These are phyloP conservation scores for Geotrichum candidum DNA, from an alignment of 1,139 yeast species.

Conservation along the genomic window DNA sequence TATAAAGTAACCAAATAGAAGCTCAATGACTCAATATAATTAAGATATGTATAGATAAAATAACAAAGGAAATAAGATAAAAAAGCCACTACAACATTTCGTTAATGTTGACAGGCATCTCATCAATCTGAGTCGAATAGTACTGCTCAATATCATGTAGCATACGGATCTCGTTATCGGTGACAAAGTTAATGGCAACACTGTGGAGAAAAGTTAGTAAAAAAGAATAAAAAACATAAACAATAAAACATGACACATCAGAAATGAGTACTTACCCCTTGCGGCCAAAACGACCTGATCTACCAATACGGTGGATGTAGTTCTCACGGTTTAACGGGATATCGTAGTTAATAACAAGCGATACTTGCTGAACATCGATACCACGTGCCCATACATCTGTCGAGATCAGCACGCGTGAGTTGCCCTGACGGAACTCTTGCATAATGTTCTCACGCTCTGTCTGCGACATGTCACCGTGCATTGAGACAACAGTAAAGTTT, in stretches of 20 bases:
- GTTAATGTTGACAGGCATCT: constrained; percentile 93
- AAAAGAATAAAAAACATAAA: too few relatives aligned
- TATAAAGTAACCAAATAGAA: not conserved
- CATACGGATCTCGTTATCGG: constrained; percentile 83
- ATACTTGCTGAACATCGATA: constrained; percentile 95
- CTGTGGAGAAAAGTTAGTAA: constrained; percentile 31
- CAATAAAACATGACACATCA: not conserved
- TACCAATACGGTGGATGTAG: constrained; percentile 93
- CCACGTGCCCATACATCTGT: constrained; percentile 99
- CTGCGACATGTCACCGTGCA: constrained; percentile 98
- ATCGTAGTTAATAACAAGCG: constrained; percentile 88
- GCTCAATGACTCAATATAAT: not conserved
- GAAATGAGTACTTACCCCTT: constrained; percentile 46
- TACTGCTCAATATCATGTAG: constrained; percentile 97
- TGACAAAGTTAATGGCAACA: constrained; percentile 97
- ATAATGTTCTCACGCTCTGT: constrained; percentile 83
- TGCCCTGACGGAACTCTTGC: constrained; percentile 57
- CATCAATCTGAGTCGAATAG: constrained; percentile 97
- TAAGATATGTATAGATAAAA: not conserved
- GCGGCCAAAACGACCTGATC: constrained; percentile 99
- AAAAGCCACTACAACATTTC: constrained; percentile 42
- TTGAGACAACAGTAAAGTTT: constrained; percentile 82
- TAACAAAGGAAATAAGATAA: not conserved
- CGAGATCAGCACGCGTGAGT: constrained; percentile 76
- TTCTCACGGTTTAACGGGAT: constrained; percentile 80